Evolutionary conservation across 495 filamentous ascomycete species (phyloP), one percentile per base, ranked within the genome.

Genomic region (Penicillium argentinense): DNA sequence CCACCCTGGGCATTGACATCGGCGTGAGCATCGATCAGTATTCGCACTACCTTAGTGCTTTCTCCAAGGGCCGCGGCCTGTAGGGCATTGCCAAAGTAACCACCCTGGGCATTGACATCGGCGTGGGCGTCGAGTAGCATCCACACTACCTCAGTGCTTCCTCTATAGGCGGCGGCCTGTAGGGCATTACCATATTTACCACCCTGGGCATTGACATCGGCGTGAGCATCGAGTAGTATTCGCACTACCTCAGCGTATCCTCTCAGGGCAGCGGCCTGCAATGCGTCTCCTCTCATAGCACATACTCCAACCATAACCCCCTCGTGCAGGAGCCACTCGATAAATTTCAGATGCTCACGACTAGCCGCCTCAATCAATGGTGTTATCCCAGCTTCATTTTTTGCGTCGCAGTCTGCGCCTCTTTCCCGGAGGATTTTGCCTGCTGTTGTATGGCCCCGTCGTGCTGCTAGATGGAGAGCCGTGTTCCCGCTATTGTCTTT

Each of bases 1-100:
- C 29, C 42, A 45, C 19, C 19, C 3, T 45, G 29, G 3, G 42
- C 42, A 26, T 39, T 39, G n/a, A 39, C 43, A 23, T 45, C 21
- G 11, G 43, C 34, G 22, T 12, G 4, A n/a, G 28, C 28, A 5
- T n/a, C 9, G 5, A 30, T 12, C 11, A 30, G 28, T 5, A 30
- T 4, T 6, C 11, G 4, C 5, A 30, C 28, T 30, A 5, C 11
- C 5, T 30, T n/a, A 12, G 13, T n/a, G 13, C 13, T 8, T 30
- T n/a, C 28, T 6, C 13, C 9, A 6, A 4, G 5, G 3, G 28
- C 4, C 3, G 28, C 28, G 11, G 11, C 28, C 3, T 5, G 11
- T 30, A 30, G 4, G 28, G 28, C 28, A 30, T n/a, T 30, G 4
- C 11, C 28, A 30, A 12, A 12, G 3, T 30, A 8, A 30, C 11